These are phyloP conservation scores for Candida pseudoglaebosa DNA, from an alignment of 805 yeast genomes.

Conservation along the genomic window DNA sequence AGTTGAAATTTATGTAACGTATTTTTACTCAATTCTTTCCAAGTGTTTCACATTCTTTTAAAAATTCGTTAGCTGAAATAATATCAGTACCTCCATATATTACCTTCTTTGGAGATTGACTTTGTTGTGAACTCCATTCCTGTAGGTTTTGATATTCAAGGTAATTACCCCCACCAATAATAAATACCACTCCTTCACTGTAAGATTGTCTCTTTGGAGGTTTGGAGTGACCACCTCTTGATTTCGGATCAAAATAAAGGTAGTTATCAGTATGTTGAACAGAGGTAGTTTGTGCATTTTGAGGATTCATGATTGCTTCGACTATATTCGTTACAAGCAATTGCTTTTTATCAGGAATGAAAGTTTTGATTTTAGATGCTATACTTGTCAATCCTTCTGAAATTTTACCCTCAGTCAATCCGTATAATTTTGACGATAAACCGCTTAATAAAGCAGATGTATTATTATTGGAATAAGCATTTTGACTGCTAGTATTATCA, in stretches of 20 bases:
- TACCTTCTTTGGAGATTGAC: conserved; percentile 46
- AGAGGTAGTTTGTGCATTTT: conserved; percentile 56
- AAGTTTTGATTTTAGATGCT: conserved; percentile 80
- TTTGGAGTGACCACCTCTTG: conserved; percentile 84
- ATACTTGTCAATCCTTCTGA: conserved; percentile 88
- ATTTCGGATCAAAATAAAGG: conserved; percentile 83
- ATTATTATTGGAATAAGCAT: conserved; percentile 36
- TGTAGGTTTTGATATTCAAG: conserved; percentile 90
- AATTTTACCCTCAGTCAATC: conserved; percentile 75
- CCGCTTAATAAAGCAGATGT: conserved; percentile 65
- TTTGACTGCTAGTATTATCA: conserved; percentile 10
- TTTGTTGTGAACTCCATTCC: conserved; percentile 63
- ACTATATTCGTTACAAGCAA: conserved; percentile 88
- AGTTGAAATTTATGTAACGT: neutral
- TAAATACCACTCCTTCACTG: conserved; percentile 80
- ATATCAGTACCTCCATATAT: conserved; percentile 86
- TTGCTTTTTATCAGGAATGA: conserved; percentile 82
- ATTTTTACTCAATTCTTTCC: conserved; percentile 23
- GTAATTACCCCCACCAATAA: conserved; percentile 96
- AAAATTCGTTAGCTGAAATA: conserved; percentile 63
- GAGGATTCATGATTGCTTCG: conserved; percentile 88
- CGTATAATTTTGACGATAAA: conserved; percentile 71
- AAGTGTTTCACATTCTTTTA: conserved; percentile 59
- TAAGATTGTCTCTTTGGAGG: conserved; percentile 83
- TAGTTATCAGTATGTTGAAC: conserved; percentile 81